Base-by-base conservation (phyloP, 2,329 filamentous ascomycete species). In the Colletotrichum paranaense region DNA sequence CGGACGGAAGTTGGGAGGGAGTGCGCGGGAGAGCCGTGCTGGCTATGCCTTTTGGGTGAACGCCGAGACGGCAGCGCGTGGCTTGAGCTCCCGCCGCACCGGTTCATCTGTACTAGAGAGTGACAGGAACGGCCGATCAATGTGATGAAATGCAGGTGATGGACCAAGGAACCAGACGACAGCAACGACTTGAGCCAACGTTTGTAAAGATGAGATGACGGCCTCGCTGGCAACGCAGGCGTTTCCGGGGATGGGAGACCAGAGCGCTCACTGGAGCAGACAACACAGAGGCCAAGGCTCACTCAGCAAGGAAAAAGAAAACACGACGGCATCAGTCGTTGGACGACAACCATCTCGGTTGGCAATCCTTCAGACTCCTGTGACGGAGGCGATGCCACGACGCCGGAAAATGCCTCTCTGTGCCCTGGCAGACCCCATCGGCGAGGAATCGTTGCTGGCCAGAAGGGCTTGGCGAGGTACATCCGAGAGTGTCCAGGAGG, bases 1-100 rank as follows among this genome's bases (percentile, higher is more conserved):
- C 66, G 69, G 67, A 57, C 60, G 70, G 70, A 69, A 65, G 67
- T 24, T 69, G 70, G 69, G 55, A 65, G 60, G 70, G 66, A 60
- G 55, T 22, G 59, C 22, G 55, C 70, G 70, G 70, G 70, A 73
- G 70, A 60, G 67, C 70, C 59, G 67, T 65, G 64, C 59, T 60
- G 67, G 66, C 66, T 56, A 64, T 69, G 60, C 66, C 70, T 32
- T 57, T 69, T 60, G 35, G 55, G 55, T 65, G 22, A 53, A n/a
- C 38, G 58, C 53, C 58, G 57, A 71, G 62, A 38, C 63, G 49
- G 62, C 30, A 70, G 52, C 42, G 59, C 60, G 42, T 68, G 67
- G 67, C 70, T 62, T 62, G 58, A 73, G 66, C 28, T 73, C 66
- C 70, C 66, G 56, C 52, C 22, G 60, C 46, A 55, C 56, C 52